Conservation (phyloP, 2,329 filamentous ascomycete species). For the Metarhizium humberi region DNA sequence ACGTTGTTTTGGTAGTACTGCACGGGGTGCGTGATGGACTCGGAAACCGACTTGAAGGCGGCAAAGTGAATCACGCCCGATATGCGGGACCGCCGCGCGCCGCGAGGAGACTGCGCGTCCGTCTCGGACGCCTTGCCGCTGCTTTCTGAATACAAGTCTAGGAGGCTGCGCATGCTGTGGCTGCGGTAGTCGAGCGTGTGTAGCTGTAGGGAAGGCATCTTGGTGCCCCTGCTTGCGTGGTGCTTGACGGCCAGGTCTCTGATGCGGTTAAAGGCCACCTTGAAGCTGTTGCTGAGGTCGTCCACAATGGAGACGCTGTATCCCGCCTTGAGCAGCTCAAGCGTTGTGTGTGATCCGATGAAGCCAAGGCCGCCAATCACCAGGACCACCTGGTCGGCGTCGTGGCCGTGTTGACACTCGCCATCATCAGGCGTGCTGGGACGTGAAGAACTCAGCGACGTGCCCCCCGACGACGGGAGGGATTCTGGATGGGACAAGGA, state of each 20-base stretch:
- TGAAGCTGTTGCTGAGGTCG: conserved; percentile 34
- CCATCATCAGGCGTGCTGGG: background rate
- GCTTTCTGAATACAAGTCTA: conserved; percentile 21
- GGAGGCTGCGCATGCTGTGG: conserved; percentile 24
- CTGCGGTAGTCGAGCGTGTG: conserved; percentile 30
- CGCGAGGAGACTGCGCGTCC: background rate
- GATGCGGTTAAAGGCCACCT: conserved; percentile 13
- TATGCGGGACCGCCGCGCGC: conserved; percentile 35
- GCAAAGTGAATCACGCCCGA: conserved; percentile 60
- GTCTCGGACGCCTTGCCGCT: background rate
- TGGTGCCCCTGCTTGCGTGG: conserved; percentile 13
- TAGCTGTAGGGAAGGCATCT: conserved; percentile 21
- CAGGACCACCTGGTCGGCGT: conserved; percentile 24
- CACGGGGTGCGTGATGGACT: conserved; percentile 50
- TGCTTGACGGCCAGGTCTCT: conserved; percentile 17
- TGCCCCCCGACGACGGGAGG: background rate
- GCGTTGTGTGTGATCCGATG: conserved; percentile 45
- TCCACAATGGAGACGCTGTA: conserved; percentile 42
- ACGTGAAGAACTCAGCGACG: background rate
- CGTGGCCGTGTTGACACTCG: conserved; percentile 8
- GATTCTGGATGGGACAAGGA: background rate
- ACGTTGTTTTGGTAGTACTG: conserved; percentile 63
- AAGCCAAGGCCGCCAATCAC: conserved; percentile 46
- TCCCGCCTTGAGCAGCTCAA: conserved; percentile 43
- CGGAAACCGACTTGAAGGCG: conserved; percentile 56